These are phyloP conservation scores for Melastoma malabathricum DNA, from an alignment of 345 rosid genomes.

Conservation along the genomic window DNA sequence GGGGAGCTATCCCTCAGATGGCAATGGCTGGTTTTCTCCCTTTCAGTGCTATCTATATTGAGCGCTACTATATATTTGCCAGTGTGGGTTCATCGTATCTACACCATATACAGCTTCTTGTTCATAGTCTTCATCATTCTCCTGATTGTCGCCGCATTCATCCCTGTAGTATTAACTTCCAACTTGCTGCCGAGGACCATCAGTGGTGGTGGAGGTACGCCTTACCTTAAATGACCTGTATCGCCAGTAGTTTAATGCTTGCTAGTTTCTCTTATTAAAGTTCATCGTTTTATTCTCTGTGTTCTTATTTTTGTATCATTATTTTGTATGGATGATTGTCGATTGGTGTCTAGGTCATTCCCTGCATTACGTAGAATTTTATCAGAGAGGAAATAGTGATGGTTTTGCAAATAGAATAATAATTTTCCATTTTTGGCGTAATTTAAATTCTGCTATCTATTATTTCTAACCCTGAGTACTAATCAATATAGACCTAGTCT, in stretches of 20 bases:
- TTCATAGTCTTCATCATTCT: slow-evolving; percentile 40
- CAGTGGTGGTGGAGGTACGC: slow-evolving; percentile 20
- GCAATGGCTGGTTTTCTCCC: slow-evolving; percentile 44
- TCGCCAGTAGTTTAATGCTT: slow-evolving; percentile 1
- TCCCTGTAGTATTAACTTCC: slow-evolving; percentile 29
- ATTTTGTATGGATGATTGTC: too few species aligned
- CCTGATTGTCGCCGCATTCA: slow-evolving; percentile 38
- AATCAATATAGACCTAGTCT: too few species aligned
- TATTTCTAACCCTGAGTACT: too few species aligned
- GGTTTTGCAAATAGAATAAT: too few species aligned
- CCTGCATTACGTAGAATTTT: too few species aligned
- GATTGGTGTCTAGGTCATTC: too few species aligned
- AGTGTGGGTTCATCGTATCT: slow-evolving; percentile 46
- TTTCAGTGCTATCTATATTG: slow-evolving; percentile 42
- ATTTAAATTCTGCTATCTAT: too few species aligned
- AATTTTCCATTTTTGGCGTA: too few species aligned
- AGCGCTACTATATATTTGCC: slow-evolving; percentile 37
- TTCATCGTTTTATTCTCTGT: too few species aligned
- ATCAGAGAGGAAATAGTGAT: too few species aligned
- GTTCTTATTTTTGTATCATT: too few species aligned
- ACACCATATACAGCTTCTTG: slow-evolving; percentile 40
- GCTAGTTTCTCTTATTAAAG: slow-evolving; percentile 3
- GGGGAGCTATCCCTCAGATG: slow-evolving; percentile 34
- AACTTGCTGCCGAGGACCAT: slow-evolving; percentile 17
- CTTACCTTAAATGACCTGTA: not conserved